These are phyloP conservation scores for Auriscalpium vulgare DNA, from an alignment of 768 basidiomycete genomes.

Conservation along the genomic window DNA sequence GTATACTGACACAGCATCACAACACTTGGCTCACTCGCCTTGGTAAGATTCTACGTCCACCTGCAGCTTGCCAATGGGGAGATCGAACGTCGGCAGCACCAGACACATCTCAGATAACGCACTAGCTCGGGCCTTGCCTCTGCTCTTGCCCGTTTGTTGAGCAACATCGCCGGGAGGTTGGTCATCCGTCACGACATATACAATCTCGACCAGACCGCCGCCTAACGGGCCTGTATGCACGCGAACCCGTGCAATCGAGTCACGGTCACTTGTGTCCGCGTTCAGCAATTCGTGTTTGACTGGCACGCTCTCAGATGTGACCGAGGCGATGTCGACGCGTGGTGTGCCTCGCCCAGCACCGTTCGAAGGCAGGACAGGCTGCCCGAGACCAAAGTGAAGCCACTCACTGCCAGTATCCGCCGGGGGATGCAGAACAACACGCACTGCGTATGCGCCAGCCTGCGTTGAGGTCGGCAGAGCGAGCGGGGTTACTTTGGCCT, in stretches of 20 bases:
- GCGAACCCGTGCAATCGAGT: slow-evolving; percentile 62
- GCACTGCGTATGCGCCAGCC: slow-evolving; percentile 51
- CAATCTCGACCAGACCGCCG: slow-evolving; percentile 47
- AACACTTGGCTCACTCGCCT: slow-evolving; percentile 33
- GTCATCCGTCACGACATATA: slow-evolving; percentile 50
- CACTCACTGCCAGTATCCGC: slow-evolving; percentile 55
- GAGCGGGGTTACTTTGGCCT: slow-evolving; percentile 47
- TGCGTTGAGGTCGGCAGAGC: slow-evolving; percentile 15
- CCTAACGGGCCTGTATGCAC: slow-evolving; percentile 45
- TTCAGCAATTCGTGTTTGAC: slow-evolving; percentile 50
- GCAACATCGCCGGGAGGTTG: slow-evolving; percentile 5
- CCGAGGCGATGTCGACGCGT: slow-evolving; percentile 47
- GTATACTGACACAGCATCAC: background rate
- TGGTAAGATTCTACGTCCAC: slow-evolving; percentile 45
- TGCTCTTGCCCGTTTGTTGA: slow-evolving; percentile 20
- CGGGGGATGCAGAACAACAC: slow-evolving; percentile 47
- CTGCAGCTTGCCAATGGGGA: slow-evolving; percentile 62
- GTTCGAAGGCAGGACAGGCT: slow-evolving; percentile 22
- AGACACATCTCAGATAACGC: slow-evolving; percentile 30
- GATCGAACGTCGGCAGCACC: slow-evolving; percentile 61
- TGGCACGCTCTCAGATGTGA: slow-evolving; percentile 57
- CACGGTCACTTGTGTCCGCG: slow-evolving; percentile 41
- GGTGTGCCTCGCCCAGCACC: slow-evolving; percentile 24
- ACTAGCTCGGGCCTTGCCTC: slow-evolving; percentile 27
- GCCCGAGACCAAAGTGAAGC: slow-evolving; percentile 69